phyloP scores from a whole-genome alignment of 257 asterid species.

The Solanum clarkiae region DNA sequence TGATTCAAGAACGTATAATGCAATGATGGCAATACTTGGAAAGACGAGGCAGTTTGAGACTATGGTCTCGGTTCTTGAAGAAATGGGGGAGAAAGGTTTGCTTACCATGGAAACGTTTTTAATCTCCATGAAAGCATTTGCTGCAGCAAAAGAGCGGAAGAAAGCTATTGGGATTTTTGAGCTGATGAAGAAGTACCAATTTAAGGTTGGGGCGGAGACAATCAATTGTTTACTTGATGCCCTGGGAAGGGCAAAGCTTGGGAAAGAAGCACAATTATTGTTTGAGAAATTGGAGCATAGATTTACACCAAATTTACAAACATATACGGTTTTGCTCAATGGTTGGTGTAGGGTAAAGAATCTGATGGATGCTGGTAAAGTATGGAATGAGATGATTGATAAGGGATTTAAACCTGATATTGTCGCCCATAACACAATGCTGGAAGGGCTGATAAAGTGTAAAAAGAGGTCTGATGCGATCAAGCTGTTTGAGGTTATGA shows the following conservation, averaged over 20 bases:
- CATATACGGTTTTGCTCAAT: conserved; percentile 60
- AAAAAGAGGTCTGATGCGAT: conserved; percentile 50
- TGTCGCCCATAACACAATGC: conserved; percentile 75
- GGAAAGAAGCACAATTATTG: conserved; percentile 64
- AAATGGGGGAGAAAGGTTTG: conserved; percentile 77
- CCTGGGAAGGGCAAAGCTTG: conserved; percentile 74
- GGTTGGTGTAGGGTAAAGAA: conserved; percentile 86
- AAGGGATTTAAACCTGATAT: conserved; percentile 65
- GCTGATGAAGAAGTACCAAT: conserved; percentile 64
- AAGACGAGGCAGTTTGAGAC: conserved; percentile 91
- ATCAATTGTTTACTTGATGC: conserved; percentile 75
- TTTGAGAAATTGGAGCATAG: conserved; percentile 58
- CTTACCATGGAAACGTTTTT: conserved; percentile 54
- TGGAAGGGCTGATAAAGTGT: conserved; percentile 63
- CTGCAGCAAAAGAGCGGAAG: conserved; percentile 78
- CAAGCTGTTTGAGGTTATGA: conserved; percentile 70
- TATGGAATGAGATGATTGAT: conserved; percentile 83
- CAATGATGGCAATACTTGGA: conserved; percentile 64
- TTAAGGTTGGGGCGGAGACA: conserved; percentile 48
- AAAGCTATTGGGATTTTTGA: conserved; percentile 70
- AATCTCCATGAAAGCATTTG: conserved; percentile 56
- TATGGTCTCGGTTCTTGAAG: conserved; percentile 63
- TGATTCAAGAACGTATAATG: conserved; percentile 56
- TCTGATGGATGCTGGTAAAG: conserved; percentile 72
- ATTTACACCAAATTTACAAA: conserved; percentile 50